Evolutionary conservation across 1,139 yeast species (phyloP).

Genomic region (Pichia sp.): DNA sequence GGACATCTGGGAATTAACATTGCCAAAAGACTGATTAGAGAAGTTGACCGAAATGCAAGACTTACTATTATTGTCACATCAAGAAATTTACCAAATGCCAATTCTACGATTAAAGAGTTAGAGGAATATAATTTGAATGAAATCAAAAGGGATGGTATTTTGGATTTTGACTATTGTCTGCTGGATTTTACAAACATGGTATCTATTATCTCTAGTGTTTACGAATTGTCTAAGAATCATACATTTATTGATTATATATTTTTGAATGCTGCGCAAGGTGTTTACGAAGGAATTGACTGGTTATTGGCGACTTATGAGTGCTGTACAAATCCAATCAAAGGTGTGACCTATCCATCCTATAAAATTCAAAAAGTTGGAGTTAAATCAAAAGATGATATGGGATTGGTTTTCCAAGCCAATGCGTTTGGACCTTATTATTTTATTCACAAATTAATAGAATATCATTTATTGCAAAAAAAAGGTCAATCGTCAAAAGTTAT

Average conservation of each 20-base stretch:
- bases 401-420: constrained; percentile 88
- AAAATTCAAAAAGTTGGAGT: constrained; percentile 75
- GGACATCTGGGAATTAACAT: constrained; percentile 82
- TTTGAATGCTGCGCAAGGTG: constrained; percentile 87
- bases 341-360: constrained; percentile 79
- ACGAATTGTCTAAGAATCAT: constrained; percentile 60
- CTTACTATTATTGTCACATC: constrained; percentile 82
- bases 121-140: constrained; percentile 37
- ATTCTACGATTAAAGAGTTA: constrained; percentile 61
- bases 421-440: constrained; percentile 92
- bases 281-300: constrained; percentile 84
- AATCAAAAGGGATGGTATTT: constrained; percentile 36
- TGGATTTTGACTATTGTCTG: constrained; percentile 79
- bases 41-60: constrained; percentile 41
- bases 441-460: constrained; percentile 38
- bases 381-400: constrained; percentile 64
- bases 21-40: constrained; percentile 67
- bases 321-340: constrained; percentile 55
- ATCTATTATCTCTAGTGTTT: constrained; percentile 65
- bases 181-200: constrained; percentile 92
- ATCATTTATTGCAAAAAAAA: constrained; percentile 32
- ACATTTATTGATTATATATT: constrained; percentile 65
- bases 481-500: constrained; percentile 44
- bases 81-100: constrained; percentile 76
- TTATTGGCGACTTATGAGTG: constrained; percentile 62